Conservation (phyloP, 805 yeast genomes). For the Teunomyces lycoperdinae region DNA sequence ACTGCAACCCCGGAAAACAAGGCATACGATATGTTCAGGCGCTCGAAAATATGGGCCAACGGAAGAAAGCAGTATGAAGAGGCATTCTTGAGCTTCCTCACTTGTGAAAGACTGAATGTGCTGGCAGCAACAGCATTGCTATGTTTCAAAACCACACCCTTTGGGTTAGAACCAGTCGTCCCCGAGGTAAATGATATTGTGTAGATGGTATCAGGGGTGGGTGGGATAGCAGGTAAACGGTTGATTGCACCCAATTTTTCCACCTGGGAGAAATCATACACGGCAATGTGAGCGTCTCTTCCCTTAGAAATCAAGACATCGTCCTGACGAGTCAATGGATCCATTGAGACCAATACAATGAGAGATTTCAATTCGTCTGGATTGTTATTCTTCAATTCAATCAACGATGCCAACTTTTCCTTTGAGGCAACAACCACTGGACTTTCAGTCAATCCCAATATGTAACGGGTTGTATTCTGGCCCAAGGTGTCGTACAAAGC, state of each 20-base stretch:
- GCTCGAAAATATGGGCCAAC: slow-evolving; percentile 23
- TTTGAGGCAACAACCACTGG: slow-evolving; percentile 46
- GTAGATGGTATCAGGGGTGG: slow-evolving; percentile 32
- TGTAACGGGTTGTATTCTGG: slow-evolving; percentile 60
- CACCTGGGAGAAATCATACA: slow-evolving; percentile 23
- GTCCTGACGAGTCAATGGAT: slow-evolving; percentile 15
- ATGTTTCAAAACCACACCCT: slow-evolving; percentile 61
- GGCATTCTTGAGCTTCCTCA: slow-evolving; percentile 7
- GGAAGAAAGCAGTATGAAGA: slow-evolving; percentile 21
- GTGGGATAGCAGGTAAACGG: slow-evolving; percentile 23
- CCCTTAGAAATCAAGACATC: slow-evolving; percentile 13
- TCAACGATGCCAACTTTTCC: slow-evolving; percentile 26
- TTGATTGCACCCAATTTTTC: slow-evolving; percentile 38
- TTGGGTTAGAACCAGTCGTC: slow-evolving; percentile 71
- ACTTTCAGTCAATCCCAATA: slow-evolving; percentile 56
- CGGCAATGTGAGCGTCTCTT: slow-evolving; percentile 18
- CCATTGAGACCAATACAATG: slow-evolving; percentile 38
- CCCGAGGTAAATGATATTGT: slow-evolving; percentile 51
- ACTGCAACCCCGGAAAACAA: slow-evolving; percentile 16
- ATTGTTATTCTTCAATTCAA: slow-evolving; percentile 25
- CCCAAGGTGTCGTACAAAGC: slow-evolving; percentile 35
- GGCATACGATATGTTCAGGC: slow-evolving; percentile 13
- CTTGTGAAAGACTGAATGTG: slow-evolving; percentile 8
- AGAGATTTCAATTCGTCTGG: slow-evolving; percentile 26
- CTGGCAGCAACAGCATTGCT: slow-evolving; percentile 17